Conservation (phyloP, 2,329 filamentous ascomycete species). For the Colletotrichum simmondsii region DNA sequence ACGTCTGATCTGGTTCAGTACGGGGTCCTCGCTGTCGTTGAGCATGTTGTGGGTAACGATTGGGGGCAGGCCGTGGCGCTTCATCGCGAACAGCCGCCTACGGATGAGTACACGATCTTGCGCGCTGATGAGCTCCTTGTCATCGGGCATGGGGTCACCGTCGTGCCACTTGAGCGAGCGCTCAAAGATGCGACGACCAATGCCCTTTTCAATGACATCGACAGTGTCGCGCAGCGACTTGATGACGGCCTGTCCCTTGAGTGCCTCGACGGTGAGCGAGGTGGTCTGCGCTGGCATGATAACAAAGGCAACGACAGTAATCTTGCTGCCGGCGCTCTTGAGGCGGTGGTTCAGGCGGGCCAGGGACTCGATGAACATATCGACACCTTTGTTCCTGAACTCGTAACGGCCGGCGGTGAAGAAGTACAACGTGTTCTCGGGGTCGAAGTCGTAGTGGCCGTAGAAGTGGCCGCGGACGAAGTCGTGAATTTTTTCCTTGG, state of each 20-base stretch:
- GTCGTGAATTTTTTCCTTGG: slow-evolving; percentile 98
- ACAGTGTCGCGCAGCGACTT: slow-evolving; percentile 95
- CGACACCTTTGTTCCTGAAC: slow-evolving; percentile 97
- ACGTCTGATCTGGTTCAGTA: slow-evolving; percentile 93
- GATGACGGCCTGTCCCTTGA: slow-evolving; percentile 97
- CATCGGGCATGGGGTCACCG: slow-evolving; percentile 90
- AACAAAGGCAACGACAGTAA: slow-evolving; percentile 95
- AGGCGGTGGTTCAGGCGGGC: slow-evolving; percentile 94
- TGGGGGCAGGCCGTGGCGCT: slow-evolving; percentile 87
- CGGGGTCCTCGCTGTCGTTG: slow-evolving; percentile 92
- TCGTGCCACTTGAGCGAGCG: slow-evolving; percentile 95
- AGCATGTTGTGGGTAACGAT: slow-evolving; percentile 99
- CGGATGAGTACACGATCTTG: slow-evolving; percentile 94
- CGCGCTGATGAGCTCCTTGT: slow-evolving; percentile 93
- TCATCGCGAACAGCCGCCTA: slow-evolving; percentile 95
- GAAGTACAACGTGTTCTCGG: slow-evolving; percentile 96
- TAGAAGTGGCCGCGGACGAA: slow-evolving; percentile 99
- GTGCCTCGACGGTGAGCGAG: slow-evolving; percentile 92
- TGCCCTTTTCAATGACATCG: slow-evolving; percentile 90
- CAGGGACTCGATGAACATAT: slow-evolving; percentile 99
- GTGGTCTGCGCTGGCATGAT: slow-evolving; percentile 99
- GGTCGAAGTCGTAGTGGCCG: slow-evolving; percentile 96
- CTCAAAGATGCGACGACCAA: slow-evolving; percentile 94
- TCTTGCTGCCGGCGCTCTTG: slow-evolving; percentile 86
- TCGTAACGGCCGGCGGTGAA: slow-evolving; percentile 98